Evolutionary conservation across 768 basidiomycete species (phyloP), one percentile per base, ranked within the genome.

Genomic region (Roridomyces roridus): DNA sequence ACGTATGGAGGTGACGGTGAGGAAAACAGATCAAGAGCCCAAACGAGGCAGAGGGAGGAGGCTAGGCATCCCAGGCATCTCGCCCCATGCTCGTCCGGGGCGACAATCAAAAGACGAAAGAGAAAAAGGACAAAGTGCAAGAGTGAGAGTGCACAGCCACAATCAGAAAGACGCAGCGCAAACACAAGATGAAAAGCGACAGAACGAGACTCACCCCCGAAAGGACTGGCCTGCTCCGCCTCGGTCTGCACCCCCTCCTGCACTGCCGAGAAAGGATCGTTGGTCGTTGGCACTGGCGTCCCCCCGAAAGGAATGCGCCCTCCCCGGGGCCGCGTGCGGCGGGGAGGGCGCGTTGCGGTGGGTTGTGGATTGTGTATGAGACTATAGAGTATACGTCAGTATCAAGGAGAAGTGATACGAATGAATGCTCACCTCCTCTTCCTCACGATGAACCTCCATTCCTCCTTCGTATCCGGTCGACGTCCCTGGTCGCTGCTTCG

Each of bases 391-490:
- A n/a, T n/a, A n/a, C n/a, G n/a, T n/a, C n/a, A n/a, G n/a, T n/a
- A n/a, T n/a, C n/a, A n/a, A n/a, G n/a, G n/a, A n/a, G n/a, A n/a
- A n/a, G n/a, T n/a, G n/a, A n/a, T n/a, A n/a, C n/a, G n/a, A n/a
- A n/a, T n/a, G n/a, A n/a, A n/a, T n/a, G 15, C 31, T 34, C 3
- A 34, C 31, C 31, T 34, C 46, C 21, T 26, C 18, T n/a, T n/a
- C n/a, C 3, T 39, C 31, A 15, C 31, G 31, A 34, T 34, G 37
- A 4, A 36, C 20, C 7, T 25, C 11, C 34, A 47, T 34, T 18
- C 40, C 23, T 40, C 29, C 84, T 64, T 91, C 88, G 73, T 90
- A 90, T 9, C 88, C 89, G 5, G 85, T 85, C 67, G 80, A 85
- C 4, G 88, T 89, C n/a, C 87, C 88, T 0, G 89, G 89, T 34